Evolutionary conservation across 352 stramenopile genomes (phyloP).

Genomic region (Pythium utonaiense): DNA sequence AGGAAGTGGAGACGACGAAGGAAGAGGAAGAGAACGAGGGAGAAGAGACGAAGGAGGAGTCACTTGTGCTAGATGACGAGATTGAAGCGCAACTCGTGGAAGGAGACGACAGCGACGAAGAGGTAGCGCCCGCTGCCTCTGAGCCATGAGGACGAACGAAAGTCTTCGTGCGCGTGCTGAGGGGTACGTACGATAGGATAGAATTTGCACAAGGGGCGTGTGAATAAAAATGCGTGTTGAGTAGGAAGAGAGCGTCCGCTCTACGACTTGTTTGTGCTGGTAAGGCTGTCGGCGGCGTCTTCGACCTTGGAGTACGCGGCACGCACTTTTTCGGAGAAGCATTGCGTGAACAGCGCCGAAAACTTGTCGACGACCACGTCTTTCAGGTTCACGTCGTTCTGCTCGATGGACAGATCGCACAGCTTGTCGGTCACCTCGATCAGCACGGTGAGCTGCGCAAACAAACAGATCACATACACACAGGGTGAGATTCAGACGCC

Average conservation of each 20-base stretch:
- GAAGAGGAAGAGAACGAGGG: background rate
- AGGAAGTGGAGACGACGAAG: background rate
- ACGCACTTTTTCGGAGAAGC: constrained; percentile 67
- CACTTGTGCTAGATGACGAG: background rate
- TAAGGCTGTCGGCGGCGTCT: constrained; percentile 25
- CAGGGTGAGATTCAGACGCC: background rate
- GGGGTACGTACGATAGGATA: background rate
- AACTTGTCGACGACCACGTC: constrained; percentile 65
- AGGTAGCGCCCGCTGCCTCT: background rate
- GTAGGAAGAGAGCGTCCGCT: background rate
- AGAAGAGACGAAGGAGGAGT: background rate
- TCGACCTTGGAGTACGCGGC: constrained; percentile 62
- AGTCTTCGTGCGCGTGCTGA: background rate
- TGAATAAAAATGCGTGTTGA: constrained; percentile 6
- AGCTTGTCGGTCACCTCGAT: constrained; percentile 65
- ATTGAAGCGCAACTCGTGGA: background rate
- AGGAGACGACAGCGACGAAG: background rate
- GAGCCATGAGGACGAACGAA: background rate
- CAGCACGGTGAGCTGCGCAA: constrained; percentile 40
- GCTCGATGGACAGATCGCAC: constrained; percentile 70
- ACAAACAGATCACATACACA: background rate
- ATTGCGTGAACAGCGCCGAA: constrained; percentile 66
- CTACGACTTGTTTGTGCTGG: background rate
- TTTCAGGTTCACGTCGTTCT: constrained; percentile 73
- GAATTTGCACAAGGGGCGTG: constrained; percentile 2